These are phyloP conservation scores for Hemisphaericaspora subhashii DNA, from an alignment of 1,139 yeast species.

Conservation along the genomic window DNA sequence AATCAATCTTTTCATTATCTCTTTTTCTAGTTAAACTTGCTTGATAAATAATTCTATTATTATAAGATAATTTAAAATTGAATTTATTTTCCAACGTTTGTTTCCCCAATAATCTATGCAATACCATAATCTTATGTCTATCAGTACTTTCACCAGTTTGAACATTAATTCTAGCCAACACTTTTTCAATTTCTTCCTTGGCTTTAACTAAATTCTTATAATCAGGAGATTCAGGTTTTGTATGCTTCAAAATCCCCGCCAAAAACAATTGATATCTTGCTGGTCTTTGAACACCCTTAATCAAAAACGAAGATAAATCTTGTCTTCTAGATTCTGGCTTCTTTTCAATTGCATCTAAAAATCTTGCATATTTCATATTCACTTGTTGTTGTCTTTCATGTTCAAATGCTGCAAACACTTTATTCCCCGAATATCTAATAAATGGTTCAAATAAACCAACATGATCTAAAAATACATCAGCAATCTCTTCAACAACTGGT, in stretches of 20 bases:
- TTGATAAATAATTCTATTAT: slow-evolving; percentile 77
- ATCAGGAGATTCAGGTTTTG: slow-evolving; percentile 76
- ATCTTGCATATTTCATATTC: slow-evolving; percentile 86
- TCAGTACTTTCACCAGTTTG: slow-evolving; percentile 96
- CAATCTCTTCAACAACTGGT: slow-evolving; percentile 82
- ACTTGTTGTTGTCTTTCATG: slow-evolving; percentile 92
- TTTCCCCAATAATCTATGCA: slow-evolving; percentile 79
- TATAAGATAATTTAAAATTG: slow-evolving; percentile 74
- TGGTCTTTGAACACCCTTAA: slow-evolving; percentile 94
- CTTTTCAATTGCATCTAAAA: slow-evolving; percentile 88
- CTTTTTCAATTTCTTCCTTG: slow-evolving; percentile 70
- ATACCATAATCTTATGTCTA: slow-evolving; percentile 82
- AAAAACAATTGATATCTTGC: slow-evolving; percentile 89
- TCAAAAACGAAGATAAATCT: slow-evolving; percentile 87
- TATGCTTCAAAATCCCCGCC: slow-evolving; percentile 79
- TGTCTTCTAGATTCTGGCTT: slow-evolving; percentile 87
- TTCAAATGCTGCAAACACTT: slow-evolving; percentile 92
- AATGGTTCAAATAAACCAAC: slow-evolving; percentile 91
- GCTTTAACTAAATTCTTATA: slow-evolving; percentile 70
- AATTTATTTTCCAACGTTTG: slow-evolving; percentile 64
- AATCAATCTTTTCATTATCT: slow-evolving; percentile 77
- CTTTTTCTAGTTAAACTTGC: slow-evolving; percentile 68
- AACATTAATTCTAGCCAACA: slow-evolving; percentile 76
- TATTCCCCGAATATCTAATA: slow-evolving; percentile 91
- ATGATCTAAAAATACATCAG: slow-evolving; percentile 81